Evolutionary conservation across 1,284 basidiomycete species (phyloP).

Genomic region (Volvariella surrecta): DNA sequence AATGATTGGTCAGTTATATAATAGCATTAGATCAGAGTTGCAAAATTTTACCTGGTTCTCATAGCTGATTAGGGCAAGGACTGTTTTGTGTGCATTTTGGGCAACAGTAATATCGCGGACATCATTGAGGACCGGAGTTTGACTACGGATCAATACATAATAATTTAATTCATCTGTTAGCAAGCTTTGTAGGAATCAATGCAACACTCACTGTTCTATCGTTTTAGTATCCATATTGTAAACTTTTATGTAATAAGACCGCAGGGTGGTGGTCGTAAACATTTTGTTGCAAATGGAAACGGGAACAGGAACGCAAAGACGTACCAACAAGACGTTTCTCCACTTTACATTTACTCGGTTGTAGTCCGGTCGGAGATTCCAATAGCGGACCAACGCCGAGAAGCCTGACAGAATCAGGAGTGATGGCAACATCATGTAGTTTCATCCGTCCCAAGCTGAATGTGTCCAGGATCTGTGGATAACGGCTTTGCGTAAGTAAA

Average conservation of each 20-base stretch:
- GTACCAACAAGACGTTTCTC: conserved; percentile 72
- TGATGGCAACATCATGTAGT: conserved; percentile 67
- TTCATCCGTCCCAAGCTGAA: conserved; percentile 61
- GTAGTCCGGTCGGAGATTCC: conserved; percentile 50
- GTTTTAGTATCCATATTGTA: conserved; percentile 60
- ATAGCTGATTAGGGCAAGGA: conserved; percentile 62
- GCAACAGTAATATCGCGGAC: conserved; percentile 67
- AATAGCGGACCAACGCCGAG: conserved; percentile 66
- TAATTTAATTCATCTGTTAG: not conserved
- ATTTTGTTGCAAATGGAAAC: no score
- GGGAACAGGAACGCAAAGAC: conserved; percentile 15
- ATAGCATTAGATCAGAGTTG: not conserved
- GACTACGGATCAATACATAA: conserved; percentile 31
- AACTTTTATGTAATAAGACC: conserved; percentile 29
- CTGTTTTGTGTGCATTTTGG: conserved; percentile 33
- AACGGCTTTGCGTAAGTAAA: no score
- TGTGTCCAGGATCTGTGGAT: conserved; percentile 38
- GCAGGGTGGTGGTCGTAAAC: no score
- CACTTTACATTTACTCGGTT: conserved; percentile 63
- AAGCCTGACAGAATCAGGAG: conserved; percentile 55
- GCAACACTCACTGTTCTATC: conserved; percentile 52
- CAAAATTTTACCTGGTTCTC: conserved; percentile 49
- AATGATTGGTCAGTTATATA: conserved; percentile 5
- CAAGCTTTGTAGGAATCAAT: not conserved
- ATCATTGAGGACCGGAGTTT: conserved; percentile 73